Evolutionary conservation across 2,329 filamentous ascomycete species (phyloP).

Genomic region (Trichoderma sp.): DNA sequence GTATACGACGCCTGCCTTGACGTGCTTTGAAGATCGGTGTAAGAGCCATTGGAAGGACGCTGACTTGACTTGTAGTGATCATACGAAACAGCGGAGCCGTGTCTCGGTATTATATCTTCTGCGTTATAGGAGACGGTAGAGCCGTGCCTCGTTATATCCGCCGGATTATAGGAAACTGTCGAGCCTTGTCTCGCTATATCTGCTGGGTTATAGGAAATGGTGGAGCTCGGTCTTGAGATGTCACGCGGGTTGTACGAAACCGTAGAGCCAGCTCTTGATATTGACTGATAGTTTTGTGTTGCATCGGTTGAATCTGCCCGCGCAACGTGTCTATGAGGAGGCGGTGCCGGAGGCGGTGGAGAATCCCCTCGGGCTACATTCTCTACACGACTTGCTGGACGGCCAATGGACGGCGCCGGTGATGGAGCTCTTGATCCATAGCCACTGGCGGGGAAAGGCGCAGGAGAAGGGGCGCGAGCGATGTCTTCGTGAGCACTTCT

Average conservation of each 20-base stretch:
- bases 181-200: slow-evolving; percentile 6
- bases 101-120: slow-evolving; percentile 36
- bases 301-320: slow-evolving; percentile 30
- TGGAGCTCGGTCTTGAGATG: slow-evolving; percentile 41
- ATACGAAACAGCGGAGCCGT: slow-evolving; percentile 42
- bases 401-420: slow-evolving; percentile 30
- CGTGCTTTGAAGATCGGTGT: slow-evolving; percentile 33
- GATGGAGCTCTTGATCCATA: slow-evolving; percentile 40
- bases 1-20: slow-evolving; percentile 45
- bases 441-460: slow-evolving; percentile 33
- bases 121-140: slow-evolving; percentile 39
- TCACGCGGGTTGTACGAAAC: slow-evolving; percentile 37
- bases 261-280: slow-evolving; percentile 40
- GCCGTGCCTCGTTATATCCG: slow-evolving; percentile 38
- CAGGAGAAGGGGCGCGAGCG: slow-evolving; percentile 26
- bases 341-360: slow-evolving; percentile 79
- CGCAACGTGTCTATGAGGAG: slow-evolving; percentile 72
- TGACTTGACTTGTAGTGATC: slow-evolving; percentile 25
- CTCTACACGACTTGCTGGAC: slow-evolving; percentile 31
- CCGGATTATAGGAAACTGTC: slow-evolving; percentile 38
- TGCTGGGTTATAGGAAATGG: slow-evolving; percentile 36
- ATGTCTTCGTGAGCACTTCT: slow-evolving; percentile 29
- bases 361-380: slow-evolving; percentile 50
- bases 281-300: slow-evolving; percentile 17
- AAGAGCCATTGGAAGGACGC: slow-evolving; percentile 33